Evolutionary conservation across 1,139 yeast genomes (phyloP).

Genomic region (Suhomyces kunorum): DNA sequence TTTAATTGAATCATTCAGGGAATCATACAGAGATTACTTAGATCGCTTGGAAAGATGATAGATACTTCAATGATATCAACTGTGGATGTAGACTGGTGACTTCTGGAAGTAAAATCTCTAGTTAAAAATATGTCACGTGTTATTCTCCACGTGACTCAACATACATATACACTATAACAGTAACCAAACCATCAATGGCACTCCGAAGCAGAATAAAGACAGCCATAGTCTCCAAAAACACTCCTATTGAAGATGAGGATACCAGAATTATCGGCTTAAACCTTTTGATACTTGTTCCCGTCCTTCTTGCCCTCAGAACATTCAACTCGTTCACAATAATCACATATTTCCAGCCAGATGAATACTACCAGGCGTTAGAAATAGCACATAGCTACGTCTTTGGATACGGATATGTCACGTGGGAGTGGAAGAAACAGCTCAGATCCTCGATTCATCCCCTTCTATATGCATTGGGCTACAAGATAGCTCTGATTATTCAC

Average conservation of each 20-base stretch:
- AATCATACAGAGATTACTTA: too few relatives aligned
- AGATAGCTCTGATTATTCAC: constrained; percentile 17
- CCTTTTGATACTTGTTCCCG: background rate
- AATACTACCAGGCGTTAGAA: constrained; percentile 88
- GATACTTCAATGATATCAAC: background rate
- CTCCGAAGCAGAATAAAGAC: constrained; percentile 4
- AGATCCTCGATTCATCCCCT: constrained; percentile 82
- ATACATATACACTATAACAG: background rate
- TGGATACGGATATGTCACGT: constrained; percentile 83
- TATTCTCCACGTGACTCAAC: background rate
- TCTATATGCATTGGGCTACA: constrained; percentile 54
- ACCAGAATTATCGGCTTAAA: background rate
- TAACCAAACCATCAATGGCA: background rate
- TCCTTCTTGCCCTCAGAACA: constrained; percentile 38
- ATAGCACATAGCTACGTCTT: constrained; percentile 80
- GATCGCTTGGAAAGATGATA: too few relatives aligned
- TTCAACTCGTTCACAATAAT: constrained; percentile 61
- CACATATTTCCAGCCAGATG: constrained; percentile 96
- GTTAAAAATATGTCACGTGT: too few relatives aligned
- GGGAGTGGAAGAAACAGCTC: constrained; percentile 88
- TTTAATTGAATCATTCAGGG: too few relatives aligned
- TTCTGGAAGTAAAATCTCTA: too few relatives aligned
- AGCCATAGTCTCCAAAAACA: background rate
- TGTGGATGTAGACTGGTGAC: too few relatives aligned
- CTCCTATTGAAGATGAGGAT: background rate